Base-by-base conservation (phyloP, 257 asterid genomes). In the Asclepias syriaca region DNA sequence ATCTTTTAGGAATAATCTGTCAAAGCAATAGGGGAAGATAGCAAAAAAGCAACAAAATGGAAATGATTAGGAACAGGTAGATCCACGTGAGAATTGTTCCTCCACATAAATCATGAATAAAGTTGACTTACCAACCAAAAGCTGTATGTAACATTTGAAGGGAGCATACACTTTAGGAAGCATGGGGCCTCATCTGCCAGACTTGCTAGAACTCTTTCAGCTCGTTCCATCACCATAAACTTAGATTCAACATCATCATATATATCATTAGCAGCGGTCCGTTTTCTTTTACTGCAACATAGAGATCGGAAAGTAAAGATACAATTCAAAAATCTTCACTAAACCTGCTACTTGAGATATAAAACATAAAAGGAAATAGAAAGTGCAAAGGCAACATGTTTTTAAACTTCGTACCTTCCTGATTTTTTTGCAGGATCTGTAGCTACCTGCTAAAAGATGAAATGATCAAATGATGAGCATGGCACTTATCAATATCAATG, bases 81-180 rank as follows among this genome's bases (percentile, higher is more conserved):
- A 21, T 56, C 37, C 13, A 75, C 66, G 56, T 49, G 29, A 34
- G 54, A 77, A 46, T 54, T 24, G 22, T 40, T 13, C 27, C 54
- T 75, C 43, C 40, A 66, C 37, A 29, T 71, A 13, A n/a, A 72
- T 80, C 24, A 13, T 53, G 75, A 65, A 65, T 1, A 27, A 66
- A 37, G n/a, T 29, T 48, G 69, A 71, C 87, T 81, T 85, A 94
- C 98, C 89, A 94, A 68, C 99, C 99, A 94, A 84, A 94, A 94
- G 68, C 99, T 95, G 77, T 85, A 89, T 61, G 88, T 74, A 55
- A 94, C 99, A 68, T 89, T 94, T n/a, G 99, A 91, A 34, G 95
- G 97, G 81, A 87, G 96, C 99, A 94, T 91, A 58, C 89, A 85
- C 83, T 94, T 94, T 4, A 82, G 24, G 76, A 91, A 88, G 81